phyloP scores from a whole-genome alignment of 768 basidiomycete genomes.

The Mycena floridula region DNA sequence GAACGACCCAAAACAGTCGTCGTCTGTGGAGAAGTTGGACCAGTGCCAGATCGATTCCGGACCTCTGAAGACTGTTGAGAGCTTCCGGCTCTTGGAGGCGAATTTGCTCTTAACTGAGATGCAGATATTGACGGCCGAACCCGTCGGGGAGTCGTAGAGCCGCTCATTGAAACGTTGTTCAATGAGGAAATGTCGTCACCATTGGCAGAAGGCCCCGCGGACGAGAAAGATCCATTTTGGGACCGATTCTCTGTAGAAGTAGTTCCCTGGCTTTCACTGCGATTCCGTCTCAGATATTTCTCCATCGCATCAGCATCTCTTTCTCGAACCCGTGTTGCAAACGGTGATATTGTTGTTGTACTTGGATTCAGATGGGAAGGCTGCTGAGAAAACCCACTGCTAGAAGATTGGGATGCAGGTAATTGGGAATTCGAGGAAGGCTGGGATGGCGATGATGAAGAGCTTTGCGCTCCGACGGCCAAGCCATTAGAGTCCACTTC shows the following conservation, averaged over 20 bases:
- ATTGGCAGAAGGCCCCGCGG: constrained; percentile 44
- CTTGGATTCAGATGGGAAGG: constrained; percentile 17
- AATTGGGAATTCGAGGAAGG: constrained; percentile 28
- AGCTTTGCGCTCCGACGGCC: constrained; percentile 34
- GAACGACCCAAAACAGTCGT: constrained; percentile 44
- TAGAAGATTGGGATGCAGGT: not conserved
- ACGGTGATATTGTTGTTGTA: constrained; percentile 55
- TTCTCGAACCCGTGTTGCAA: constrained; percentile 76
- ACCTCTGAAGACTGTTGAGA: constrained; percentile 31
- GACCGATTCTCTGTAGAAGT: constrained; percentile 69
- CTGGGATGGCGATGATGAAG: constrained; percentile 61
- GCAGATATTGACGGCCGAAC: constrained; percentile 75
- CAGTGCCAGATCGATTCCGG: constrained; percentile 65
- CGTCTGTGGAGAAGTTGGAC: constrained; percentile 44
- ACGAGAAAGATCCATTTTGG: constrained; percentile 48
- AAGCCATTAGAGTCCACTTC: constrained; percentile 45
- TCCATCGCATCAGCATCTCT: constrained; percentile 85
- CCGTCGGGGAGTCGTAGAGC: constrained; percentile 53
- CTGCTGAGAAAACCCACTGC: not conserved
- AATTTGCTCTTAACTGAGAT: constrained; percentile 56
- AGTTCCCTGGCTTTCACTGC: constrained; percentile 74
- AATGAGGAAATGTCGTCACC: constrained; percentile 50
- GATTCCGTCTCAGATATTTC: constrained; percentile 75
- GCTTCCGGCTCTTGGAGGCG: constrained; percentile 21
- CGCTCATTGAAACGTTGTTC: constrained; percentile 38